phyloP scores from a whole-genome alignment of 139 green algal species.

The Bryopsis sp. region DNA sequence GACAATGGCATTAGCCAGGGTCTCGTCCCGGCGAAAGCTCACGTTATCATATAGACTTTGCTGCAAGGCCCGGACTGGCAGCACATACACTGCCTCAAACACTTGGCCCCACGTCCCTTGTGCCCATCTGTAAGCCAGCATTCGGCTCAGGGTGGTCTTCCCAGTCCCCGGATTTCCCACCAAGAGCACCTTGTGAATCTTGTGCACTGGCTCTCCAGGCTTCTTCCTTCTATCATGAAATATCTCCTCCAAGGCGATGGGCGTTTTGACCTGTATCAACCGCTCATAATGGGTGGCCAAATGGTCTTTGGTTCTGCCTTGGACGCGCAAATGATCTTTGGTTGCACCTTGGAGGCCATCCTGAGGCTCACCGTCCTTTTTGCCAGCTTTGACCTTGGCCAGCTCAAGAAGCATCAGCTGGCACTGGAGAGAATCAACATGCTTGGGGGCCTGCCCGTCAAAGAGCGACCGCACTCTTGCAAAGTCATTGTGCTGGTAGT shows the following conservation, averaged over 20 bases:
- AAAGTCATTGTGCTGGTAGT: not conserved
- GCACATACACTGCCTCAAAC: not conserved
- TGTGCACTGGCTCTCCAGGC: not conserved
- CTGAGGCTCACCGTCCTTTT: not conserved
- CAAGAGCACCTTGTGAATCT: not conserved
- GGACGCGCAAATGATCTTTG: not conserved
- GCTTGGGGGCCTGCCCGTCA: not conserved
- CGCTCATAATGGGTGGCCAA: not conserved
- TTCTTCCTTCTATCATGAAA: not conserved
- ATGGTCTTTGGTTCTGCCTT: not conserved
- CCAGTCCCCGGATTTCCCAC: not conserved
- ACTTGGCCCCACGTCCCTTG: not conserved
- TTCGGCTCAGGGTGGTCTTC: not conserved
- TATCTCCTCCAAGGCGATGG: not conserved
- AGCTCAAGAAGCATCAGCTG: not conserved
- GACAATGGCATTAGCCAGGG: not conserved
- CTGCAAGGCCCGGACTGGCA: not conserved
- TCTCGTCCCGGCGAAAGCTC: not conserved
- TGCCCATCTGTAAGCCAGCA: not conserved
- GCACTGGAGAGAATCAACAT: not conserved
- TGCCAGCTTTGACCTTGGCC: not conserved
- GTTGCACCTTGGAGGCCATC: not conserved
- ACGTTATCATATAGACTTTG: not conserved
- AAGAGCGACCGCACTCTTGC: not conserved
- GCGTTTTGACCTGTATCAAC: not conserved